phyloP scores from a whole-genome alignment of 2,329 filamentous ascomycete species.

The Exophiala oligosperma region DNA sequence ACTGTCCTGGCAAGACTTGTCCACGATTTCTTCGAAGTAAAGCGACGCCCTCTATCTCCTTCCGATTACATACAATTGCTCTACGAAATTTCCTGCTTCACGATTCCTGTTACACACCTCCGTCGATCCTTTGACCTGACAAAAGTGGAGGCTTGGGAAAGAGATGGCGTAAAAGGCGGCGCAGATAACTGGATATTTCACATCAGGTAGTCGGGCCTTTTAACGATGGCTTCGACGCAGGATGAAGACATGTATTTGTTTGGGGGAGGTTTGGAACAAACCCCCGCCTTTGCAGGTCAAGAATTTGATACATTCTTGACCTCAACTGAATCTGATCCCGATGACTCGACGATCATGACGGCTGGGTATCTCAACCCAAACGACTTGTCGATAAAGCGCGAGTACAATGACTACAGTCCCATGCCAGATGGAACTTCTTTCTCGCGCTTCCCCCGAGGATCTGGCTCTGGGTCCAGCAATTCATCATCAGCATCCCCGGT shows the following conservation, averaged over 20 bases:
- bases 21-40: not conserved
- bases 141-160: constrained; percentile 1
- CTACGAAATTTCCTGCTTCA: not conserved
- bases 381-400: constrained; percentile 25
- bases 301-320: constrained; percentile 45
- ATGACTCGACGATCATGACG: constrained; percentile 30
- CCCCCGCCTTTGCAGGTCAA: constrained; percentile 39
- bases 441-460: constrained; percentile 46
- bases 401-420: constrained; percentile 27
- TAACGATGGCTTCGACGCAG: constrained; percentile 31
- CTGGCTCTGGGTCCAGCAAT: constrained; percentile 44
- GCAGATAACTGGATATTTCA: not conserved
- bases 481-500: constrained; percentile 45
- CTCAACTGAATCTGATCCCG: constrained; percentile 35
- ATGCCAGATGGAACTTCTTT: constrained; percentile 25
- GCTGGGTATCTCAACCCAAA: constrained; percentile 32
- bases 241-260: constrained; percentile 46
- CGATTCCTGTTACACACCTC: not conserved
- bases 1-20: not conserved
- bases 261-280: constrained; percentile 39
- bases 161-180: constrained; percentile 16
- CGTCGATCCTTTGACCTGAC: not conserved
- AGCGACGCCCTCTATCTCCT: not conserved
- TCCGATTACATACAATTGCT: not conserved
- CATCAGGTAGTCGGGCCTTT: not conserved